A percentile compares a stretch with the other conserved stretches of the same genome.
Evolutionary conservation across 352 stramenopile species (phyloP).

Genomic region (Globisporangium solare): DNA sequence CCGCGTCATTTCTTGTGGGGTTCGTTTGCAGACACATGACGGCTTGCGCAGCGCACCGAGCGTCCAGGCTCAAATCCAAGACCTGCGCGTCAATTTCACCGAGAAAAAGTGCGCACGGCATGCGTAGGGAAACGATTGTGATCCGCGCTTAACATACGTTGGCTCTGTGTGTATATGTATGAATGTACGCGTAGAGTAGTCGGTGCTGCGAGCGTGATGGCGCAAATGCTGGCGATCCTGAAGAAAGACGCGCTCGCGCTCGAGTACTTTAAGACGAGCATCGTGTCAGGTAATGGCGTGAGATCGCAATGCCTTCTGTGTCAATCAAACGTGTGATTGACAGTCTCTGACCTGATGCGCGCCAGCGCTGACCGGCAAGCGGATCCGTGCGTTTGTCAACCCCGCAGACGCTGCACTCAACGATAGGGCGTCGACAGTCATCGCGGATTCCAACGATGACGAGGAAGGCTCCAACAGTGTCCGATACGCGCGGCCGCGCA

Average conservation of each 20-base stretch:
- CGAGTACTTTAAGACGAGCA: slow-evolving; percentile 60
- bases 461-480: neutral
- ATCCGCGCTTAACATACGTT: neutral
- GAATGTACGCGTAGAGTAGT: slow-evolving; percentile 30
- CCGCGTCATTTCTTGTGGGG: too few species aligned
- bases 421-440: neutral
- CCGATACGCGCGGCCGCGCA: neutral
- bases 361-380: slow-evolving; percentile 9
- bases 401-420: neutral
- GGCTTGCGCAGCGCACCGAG: slow-evolving; percentile 27
- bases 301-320: neutral
- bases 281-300: slow-evolving; percentile 36
- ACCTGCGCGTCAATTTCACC: slow-evolving; percentile 42
- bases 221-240: slow-evolving; percentile 40
- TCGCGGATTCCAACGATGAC: neutral
- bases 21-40: slow-evolving; percentile 30
- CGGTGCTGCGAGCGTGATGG: slow-evolving; percentile 37
- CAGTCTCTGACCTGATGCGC: too few species aligned
- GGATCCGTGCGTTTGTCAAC: neutral
- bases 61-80: slow-evolving; percentile 36
- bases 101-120: slow-evolving; percentile 43
- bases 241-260: slow-evolving; percentile 34
- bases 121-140: neutral
- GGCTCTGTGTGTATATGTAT: neutral
- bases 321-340: neutral